phyloP scores from a whole-genome alignment of 2,329 filamentous ascomycete species.

The Sordariomycetes sp. region DNA sequence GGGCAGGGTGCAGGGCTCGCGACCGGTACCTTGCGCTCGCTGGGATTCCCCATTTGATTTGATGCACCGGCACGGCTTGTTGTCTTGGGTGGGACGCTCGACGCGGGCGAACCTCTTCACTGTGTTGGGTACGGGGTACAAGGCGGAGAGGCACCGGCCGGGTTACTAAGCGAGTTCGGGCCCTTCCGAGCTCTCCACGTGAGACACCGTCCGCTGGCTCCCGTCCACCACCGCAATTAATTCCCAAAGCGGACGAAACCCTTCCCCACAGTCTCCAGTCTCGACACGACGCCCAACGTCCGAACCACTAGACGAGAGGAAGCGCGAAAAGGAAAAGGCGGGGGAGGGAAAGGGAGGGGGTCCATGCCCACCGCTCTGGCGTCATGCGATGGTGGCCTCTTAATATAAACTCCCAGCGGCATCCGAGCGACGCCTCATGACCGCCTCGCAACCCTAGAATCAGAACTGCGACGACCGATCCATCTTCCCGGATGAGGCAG shows the following conservation, averaged over 20 bases:
- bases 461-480: background rate
- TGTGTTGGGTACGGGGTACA: no score
- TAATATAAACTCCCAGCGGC: slow-evolving; percentile 1
- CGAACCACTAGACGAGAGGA: background rate
- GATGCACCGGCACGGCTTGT: no score
- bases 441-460: background rate
- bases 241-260: no score
- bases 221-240: background rate
- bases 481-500: slow-evolving; percentile 3
- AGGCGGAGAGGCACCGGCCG: background rate
- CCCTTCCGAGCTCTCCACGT: background rate
- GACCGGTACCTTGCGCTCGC: background rate
- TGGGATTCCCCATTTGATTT: background rate
- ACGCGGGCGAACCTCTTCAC: no score
- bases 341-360: background rate
- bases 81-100: no score
- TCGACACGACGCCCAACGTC: background rate
- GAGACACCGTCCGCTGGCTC: background rate
- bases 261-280: no score
- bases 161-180: background rate
- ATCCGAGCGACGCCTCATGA: slow-evolving; percentile 2
- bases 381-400: slow-evolving; percentile 1
- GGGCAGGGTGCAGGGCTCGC: background rate
- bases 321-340: background rate
- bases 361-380: background rate